Conservation (phyloP, 1,139 yeast species). For the Petasospora rhodanensis region DNA sequence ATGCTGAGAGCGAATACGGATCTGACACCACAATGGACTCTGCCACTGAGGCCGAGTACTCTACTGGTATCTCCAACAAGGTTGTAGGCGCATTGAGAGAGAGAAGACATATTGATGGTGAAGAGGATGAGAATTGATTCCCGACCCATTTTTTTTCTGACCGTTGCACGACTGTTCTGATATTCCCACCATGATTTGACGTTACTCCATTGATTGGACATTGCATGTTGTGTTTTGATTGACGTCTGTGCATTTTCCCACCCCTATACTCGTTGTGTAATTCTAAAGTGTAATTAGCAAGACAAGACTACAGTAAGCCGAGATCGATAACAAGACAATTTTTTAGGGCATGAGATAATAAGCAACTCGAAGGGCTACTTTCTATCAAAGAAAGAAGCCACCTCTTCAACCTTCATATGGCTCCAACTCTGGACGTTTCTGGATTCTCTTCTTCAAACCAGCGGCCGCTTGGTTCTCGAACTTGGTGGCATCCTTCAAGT, state of each 20-base stretch:
- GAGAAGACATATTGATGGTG: slow-evolving; percentile 21
- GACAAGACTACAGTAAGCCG: too few relatives aligned
- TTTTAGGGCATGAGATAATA: too few relatives aligned
- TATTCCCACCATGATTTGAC: too few relatives aligned
- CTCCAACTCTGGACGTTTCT: slow-evolving; percentile 52
- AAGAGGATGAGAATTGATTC: slow-evolving; percentile 5
- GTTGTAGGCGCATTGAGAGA: slow-evolving; percentile 25
- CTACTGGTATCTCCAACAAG: slow-evolving; percentile 23
- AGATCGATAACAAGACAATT: neutral
- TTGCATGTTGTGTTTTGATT: too few relatives aligned
- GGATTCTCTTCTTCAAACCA: slow-evolving; percentile 39
- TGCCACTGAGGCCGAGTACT: slow-evolving; percentile 8
- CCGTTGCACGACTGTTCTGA: too few relatives aligned
- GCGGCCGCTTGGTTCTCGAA: slow-evolving; percentile 37
- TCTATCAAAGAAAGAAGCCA: slow-evolving; percentile 9
- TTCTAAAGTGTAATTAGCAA: too few relatives aligned
- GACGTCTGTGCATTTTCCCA: too few relatives aligned
- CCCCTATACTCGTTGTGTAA: too few relatives aligned
- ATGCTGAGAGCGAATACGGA: slow-evolving; percentile 22
- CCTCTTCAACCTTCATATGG: too few relatives aligned
- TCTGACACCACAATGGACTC: slow-evolving; percentile 21
- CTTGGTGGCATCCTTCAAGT: slow-evolving; percentile 44
- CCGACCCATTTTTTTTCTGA: neutral
- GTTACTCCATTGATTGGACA: too few relatives aligned
- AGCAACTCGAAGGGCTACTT: too few relatives aligned